phyloP scores from a whole-genome alignment of 352 stramenopile genomes.

The Globisporangium abappressorium region DNA sequence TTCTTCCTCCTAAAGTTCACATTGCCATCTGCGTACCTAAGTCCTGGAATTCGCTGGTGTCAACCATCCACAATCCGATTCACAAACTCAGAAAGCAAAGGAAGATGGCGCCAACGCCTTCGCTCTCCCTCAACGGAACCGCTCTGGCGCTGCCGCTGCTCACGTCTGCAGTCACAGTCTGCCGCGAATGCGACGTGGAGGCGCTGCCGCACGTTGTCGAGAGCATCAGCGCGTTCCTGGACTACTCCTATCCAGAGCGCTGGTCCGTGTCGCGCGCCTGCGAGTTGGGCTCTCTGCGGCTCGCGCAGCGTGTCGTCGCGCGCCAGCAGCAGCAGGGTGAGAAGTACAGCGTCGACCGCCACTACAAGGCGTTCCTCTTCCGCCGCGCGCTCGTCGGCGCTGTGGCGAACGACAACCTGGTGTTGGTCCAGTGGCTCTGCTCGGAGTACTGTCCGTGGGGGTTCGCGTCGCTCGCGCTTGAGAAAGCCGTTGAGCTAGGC shows the following conservation, averaged over 20 bases:
- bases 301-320: background rate
- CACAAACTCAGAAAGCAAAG: background rate
- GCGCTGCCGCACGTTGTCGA: constrained; percentile 4
- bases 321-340: background rate
- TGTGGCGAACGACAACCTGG: background rate
- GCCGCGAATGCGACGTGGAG: background rate
- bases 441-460: constrained; percentile 11
- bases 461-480: constrained; percentile 2
- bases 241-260: background rate
- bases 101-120: background rate
- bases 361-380: constrained; percentile 13
- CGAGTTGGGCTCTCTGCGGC: constrained; percentile 1
- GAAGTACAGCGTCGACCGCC: background rate
- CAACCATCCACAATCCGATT: too few species aligned
- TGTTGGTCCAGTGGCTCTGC: constrained; percentile 1
- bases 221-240: constrained; percentile 7
- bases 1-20: too few species aligned
- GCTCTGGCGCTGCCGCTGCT: background rate
- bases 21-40: too few species aligned
- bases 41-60: too few species aligned
- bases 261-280: constrained; percentile 4
- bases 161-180: background rate
- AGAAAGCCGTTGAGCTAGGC: background rate
- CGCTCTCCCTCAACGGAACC: too few species aligned
- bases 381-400: background rate